Evolutionary conservation across 306 rosid species (phyloP).

Genomic region (Lotus japonicus): DNA sequence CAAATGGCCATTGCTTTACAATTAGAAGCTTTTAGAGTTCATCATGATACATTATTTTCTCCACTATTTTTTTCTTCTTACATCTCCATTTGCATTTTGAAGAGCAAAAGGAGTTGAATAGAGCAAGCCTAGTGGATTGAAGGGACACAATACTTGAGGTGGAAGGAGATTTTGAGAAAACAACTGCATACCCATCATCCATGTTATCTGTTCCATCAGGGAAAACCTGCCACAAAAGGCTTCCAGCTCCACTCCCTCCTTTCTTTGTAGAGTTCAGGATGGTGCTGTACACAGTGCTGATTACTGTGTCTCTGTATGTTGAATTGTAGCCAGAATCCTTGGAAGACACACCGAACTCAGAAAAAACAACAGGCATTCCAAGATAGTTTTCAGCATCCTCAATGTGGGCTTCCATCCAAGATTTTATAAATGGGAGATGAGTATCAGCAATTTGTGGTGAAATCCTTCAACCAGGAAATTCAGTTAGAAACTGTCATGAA

Average conservation of each 20-base stretch:
- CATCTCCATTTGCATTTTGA: slow-evolving; percentile 79
- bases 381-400: slow-evolving; percentile 83
- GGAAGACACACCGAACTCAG: slow-evolving; percentile 82
- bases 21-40: slow-evolving; percentile 29
- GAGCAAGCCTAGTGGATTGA: slow-evolving; percentile 54
- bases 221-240: slow-evolving; percentile 81
- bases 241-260: slow-evolving; percentile 87
- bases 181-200: slow-evolving; percentile 88
- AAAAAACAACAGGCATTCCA: slow-evolving; percentile 76
- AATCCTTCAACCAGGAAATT: slow-evolving; percentile 26
- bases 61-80: slow-evolving; percentile 42
- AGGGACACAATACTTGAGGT: slow-evolving; percentile 49
- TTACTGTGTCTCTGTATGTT: slow-evolving; percentile 47
- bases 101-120: slow-evolving; percentile 60
- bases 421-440: slow-evolving; percentile 66
- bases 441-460: slow-evolving; percentile 53
- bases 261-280: slow-evolving; percentile 60
- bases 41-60: slow-evolving; percentile 28
- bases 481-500: slow-evolving; percentile 2
- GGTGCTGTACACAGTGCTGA: slow-evolving; percentile 48
- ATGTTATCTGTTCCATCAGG: slow-evolving; percentile 84
- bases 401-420: slow-evolving; percentile 92
- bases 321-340: slow-evolving; percentile 79
- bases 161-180: slow-evolving; percentile 58
- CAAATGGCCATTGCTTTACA: neutral